A percentile compares a stretch with the other conserved stretches of the same genome.
These are phyloP conservation scores for Carallia pectinifolia DNA, from an alignment of 345 rosid species.

Conservation along the genomic window DNA sequence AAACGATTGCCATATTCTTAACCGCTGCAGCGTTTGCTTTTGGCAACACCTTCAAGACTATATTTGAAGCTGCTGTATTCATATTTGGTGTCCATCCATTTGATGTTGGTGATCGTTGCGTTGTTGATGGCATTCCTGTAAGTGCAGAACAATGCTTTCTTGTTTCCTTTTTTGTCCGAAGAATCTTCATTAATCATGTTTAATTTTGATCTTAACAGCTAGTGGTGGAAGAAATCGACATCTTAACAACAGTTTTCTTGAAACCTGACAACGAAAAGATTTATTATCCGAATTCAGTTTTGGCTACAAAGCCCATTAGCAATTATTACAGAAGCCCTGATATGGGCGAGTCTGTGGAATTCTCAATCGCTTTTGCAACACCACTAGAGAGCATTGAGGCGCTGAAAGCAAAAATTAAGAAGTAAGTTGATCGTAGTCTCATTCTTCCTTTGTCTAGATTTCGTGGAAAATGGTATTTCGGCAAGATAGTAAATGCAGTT, in stretches of 20 bases:
- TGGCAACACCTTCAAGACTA: constrained; percentile 67
- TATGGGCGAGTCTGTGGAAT: constrained; percentile 63
- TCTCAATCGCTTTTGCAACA: constrained; percentile 61
- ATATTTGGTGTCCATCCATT: constrained; percentile 80
- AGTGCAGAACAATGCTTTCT: background rate
- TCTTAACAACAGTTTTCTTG: constrained; percentile 68
- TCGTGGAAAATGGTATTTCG: no score
- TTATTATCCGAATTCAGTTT: constrained; percentile 65
- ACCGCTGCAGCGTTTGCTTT: constrained; percentile 60
- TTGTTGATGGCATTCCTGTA: constrained; percentile 68
- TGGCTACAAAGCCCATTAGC: constrained; percentile 66
- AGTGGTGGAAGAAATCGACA: constrained; percentile 79
- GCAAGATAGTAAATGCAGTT: background rate
- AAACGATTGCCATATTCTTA: constrained; percentile 55
- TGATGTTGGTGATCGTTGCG: constrained; percentile 84
- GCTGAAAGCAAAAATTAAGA: constrained; percentile 46
- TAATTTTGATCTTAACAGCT: constrained; percentile 36
- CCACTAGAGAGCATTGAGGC: constrained; percentile 47
- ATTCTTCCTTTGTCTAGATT: no score
- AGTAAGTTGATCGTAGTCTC: constrained; percentile 33
- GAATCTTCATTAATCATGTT: no score
- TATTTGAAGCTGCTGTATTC: constrained; percentile 64
- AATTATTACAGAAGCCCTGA: constrained; percentile 75
- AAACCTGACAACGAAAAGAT: constrained; percentile 63
- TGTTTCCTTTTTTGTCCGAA: no score